phyloP scores from a whole-genome alignment of 106 monocot genomes.

The Chionographis japonica region DNA sequence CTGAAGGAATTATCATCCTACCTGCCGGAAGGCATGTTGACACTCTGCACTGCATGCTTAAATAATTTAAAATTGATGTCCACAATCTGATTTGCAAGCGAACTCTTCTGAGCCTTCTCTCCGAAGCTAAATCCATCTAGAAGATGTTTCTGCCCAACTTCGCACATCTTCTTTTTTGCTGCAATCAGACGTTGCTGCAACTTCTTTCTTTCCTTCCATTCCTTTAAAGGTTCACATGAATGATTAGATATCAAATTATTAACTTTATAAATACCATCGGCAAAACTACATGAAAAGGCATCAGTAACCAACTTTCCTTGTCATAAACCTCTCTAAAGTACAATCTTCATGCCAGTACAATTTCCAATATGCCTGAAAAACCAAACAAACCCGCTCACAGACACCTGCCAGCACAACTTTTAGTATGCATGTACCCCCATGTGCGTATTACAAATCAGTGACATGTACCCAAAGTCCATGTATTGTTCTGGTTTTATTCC shows the following conservation, averaged over 20 bases:
- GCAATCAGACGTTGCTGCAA: conserved; percentile 37
- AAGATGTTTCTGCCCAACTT: conserved; percentile 64
- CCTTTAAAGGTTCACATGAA: conserved; percentile 30
- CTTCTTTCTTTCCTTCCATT: conserved; percentile 79
- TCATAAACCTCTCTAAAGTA: too few relatives aligned
- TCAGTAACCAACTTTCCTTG: too few relatives aligned
- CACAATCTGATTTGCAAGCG: conserved; percentile 57
- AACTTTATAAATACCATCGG: conserved; percentile 1
- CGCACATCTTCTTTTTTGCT: conserved; percentile 63
- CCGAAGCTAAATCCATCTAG: conserved; percentile 50
- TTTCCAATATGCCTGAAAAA: too few relatives aligned
- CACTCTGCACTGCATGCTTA: conserved; percentile 48
- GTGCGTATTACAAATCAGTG: too few relatives aligned
- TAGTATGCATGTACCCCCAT: too few relatives aligned
- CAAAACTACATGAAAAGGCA: too few relatives aligned
- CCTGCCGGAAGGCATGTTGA: conserved; percentile 29
- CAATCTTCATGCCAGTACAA: too few relatives aligned
- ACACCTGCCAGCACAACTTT: too few relatives aligned
- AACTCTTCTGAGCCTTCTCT: conserved; percentile 44
- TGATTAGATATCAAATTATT: conserved; percentile 1
- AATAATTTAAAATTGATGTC: conserved; percentile 57
- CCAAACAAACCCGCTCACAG: too few relatives aligned
- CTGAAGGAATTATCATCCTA: conserved; percentile 9
- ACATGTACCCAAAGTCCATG: too few relatives aligned
- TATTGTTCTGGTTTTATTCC: too few relatives aligned